A percentile compares a stretch with the other conserved stretches of the same genome.
Evolutionary conservation across 306 rosid species (phyloP).

Genomic region (Carpinus fangiana): DNA sequence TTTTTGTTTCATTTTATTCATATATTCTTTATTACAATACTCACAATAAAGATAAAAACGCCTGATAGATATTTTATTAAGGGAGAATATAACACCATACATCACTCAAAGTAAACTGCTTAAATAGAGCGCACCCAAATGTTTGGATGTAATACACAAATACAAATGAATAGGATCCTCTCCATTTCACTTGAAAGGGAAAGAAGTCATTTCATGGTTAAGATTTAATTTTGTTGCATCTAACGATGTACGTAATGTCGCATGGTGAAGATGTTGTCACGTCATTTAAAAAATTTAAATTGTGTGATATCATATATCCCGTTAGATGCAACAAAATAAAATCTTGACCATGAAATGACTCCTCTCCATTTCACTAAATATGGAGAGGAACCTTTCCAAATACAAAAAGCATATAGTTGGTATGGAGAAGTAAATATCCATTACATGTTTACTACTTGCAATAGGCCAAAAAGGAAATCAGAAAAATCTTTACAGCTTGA

Average conservation of each 20-base stretch:
- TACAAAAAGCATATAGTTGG: neutral
- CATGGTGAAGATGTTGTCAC: no score
- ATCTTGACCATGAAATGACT: no score
- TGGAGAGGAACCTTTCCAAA: no score
- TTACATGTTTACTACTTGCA: neutral
- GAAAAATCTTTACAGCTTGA: constrained; percentile 14
- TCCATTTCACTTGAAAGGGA: no score
- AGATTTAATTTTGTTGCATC: no score
- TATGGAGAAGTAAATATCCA: neutral
- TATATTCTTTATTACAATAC: neutral
- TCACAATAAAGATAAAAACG: neutral
- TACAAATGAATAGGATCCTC: neutral
- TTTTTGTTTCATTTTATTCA: neutral
- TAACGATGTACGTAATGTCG: no score
- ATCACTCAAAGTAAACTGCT: constrained; percentile 5
- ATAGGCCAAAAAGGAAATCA: neutral
- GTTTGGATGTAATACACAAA: neutral
- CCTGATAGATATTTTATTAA: neutral
- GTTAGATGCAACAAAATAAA: no score
- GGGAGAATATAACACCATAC: neutral
- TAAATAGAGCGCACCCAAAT: constrained; percentile 9
- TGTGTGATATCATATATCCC: no score
- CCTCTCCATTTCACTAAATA: no score
- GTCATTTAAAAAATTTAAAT: no score
- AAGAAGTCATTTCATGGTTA: no score